phyloP scores from a whole-genome alignment of 768 basidiomycete genomes.

The Podaxis sp. region DNA sequence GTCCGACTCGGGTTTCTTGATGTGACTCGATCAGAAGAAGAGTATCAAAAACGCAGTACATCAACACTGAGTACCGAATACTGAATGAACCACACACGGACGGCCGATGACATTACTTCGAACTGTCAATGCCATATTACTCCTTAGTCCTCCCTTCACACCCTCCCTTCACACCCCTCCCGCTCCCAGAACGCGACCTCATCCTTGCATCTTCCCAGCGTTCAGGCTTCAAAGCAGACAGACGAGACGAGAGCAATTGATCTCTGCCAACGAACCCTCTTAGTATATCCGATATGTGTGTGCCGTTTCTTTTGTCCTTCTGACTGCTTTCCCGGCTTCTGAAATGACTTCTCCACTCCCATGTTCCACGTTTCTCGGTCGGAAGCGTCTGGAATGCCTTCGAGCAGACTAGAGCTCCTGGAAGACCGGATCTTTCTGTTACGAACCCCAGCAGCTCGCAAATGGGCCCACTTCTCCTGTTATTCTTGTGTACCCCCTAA shows the following conservation, averaged over 20 bases:
- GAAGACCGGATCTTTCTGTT: too few species aligned
- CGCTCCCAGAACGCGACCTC: not conserved
- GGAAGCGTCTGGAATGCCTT: too few species aligned
- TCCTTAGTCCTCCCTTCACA: not conserved
- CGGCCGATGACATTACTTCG: not conserved
- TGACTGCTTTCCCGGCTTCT: not conserved
- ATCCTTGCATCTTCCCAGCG: not conserved
- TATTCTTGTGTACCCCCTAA: not conserved
- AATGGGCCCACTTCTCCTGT: too few species aligned
- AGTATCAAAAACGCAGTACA: not conserved
- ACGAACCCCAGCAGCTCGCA: too few species aligned
- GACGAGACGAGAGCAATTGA: not conserved
- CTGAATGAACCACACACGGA: not conserved
- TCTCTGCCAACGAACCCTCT: not conserved
- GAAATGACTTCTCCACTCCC: not conserved
- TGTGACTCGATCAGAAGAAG: constrained; percentile 5
- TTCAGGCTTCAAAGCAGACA: not conserved
- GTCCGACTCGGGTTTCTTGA: constrained; percentile 8
- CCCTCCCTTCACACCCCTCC: not conserved
- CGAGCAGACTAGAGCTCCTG: too few species aligned
- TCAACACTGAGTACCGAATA: too few species aligned
- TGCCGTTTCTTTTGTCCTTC: too few species aligned
- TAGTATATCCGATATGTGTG: not conserved
- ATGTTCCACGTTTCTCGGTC: too few species aligned
- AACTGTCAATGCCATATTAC: not conserved